Conservation (phyloP, 2,329 filamentous ascomycete genomes). For the Fusarium clavum region DNA sequence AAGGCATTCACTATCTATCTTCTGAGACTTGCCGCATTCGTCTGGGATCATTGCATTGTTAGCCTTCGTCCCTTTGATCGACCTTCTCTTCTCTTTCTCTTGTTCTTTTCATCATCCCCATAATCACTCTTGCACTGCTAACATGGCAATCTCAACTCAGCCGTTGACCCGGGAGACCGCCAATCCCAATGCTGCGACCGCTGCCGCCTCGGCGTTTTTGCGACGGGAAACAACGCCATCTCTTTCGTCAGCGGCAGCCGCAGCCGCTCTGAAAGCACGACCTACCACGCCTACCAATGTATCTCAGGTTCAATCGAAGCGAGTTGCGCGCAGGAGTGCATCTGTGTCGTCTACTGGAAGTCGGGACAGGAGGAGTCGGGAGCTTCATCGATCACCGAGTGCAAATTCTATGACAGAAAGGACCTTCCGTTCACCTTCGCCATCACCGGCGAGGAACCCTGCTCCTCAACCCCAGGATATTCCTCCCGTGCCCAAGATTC, state of each 20-base stretch:
- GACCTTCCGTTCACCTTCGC: constrained; percentile 84
- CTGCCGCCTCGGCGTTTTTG: constrained; percentile 84
- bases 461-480: constrained; percentile 59
- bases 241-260: constrained; percentile 87
- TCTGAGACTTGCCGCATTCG: constrained; percentile 9
- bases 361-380: constrained; percentile 55
- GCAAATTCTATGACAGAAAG: constrained; percentile 87
- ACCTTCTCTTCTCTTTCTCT: not conserved
- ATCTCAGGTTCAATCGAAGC: constrained; percentile 87
- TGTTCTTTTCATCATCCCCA: not conserved
- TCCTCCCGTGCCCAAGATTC: constrained; percentile 82
- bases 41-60: constrained; percentile 7
- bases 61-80: not conserved
- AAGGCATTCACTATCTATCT: constrained; percentile 11
- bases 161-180: constrained; percentile 72
- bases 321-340: constrained; percentile 77
- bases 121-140: constrained; percentile 30
- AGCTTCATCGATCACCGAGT: constrained; percentile 74
- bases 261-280: constrained; percentile 82
- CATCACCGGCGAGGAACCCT: constrained; percentile 67
- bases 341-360: constrained; percentile 77
- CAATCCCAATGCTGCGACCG: constrained; percentile 79
- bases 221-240: constrained; percentile 71
- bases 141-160: constrained; percentile 57
- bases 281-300: constrained; percentile 83